Evolutionary conservation across 352 stramenopile genomes (phyloP).

Genomic region (Phytopythium ostracodes): DNA sequence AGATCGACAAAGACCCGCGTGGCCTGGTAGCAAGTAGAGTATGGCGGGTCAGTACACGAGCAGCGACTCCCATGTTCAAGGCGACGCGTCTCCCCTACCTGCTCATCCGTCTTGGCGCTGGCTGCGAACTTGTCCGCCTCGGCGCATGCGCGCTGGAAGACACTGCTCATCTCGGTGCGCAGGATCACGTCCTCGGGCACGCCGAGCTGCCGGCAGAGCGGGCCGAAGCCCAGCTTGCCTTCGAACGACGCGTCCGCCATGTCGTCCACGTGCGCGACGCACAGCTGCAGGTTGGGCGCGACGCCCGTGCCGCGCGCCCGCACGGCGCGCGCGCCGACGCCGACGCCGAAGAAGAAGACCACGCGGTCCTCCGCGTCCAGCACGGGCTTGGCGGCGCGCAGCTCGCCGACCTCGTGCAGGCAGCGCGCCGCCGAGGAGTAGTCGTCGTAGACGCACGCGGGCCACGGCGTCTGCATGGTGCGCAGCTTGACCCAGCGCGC

Average conservation of each 20-base stretch:
- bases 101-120: constrained; percentile 22
- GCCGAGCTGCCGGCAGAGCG: constrained; percentile 29
- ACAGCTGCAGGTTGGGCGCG: constrained; percentile 47
- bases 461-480: constrained; percentile 61
- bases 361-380: constrained; percentile 67
- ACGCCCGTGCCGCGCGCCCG: constrained; percentile 22
- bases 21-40: constrained; percentile 11
- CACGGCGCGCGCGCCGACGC: constrained; percentile 33
- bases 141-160: constrained; percentile 45
- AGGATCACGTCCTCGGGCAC: constrained; percentile 29
- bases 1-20: constrained; percentile 28
- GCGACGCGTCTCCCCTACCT: constrained; percentile 8
- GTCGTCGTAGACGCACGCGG: constrained; percentile 55
- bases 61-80: not conserved
- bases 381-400: constrained; percentile 43
- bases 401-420: constrained; percentile 37
- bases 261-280: constrained; percentile 40
- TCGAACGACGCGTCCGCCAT: constrained; percentile 19
- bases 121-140: constrained; percentile 33
- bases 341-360: constrained; percentile 80
- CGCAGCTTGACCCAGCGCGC: constrained; percentile 56
- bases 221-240: constrained; percentile 24
- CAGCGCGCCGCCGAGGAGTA: constrained; percentile 46
- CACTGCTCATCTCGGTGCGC: constrained; percentile 37
- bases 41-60: not conserved